phyloP scores from a whole-genome alignment of 768 basidiomycete genomes.

The Hydnum rufescens region DNA sequence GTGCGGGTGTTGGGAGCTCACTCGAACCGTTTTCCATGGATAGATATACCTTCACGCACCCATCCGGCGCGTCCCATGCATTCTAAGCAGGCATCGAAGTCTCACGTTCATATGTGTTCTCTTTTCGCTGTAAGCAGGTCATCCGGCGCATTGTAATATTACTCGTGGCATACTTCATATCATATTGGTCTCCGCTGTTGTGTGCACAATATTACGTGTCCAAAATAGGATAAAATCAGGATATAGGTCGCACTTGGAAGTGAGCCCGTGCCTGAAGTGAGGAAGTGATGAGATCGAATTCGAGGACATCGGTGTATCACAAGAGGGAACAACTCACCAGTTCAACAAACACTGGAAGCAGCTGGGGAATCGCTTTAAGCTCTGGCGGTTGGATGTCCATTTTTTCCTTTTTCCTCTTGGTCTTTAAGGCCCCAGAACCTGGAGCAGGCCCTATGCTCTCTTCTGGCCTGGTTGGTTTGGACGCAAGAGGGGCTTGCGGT shows the following conservation, averaged over 20 bases:
- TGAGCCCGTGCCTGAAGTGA: neutral
- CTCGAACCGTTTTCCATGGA: neutral
- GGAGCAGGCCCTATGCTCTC: neutral
- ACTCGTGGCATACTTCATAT: neutral
- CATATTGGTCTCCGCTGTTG: too few relatives aligned
- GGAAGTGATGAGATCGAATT: too few relatives aligned
- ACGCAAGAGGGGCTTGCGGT: too few relatives aligned
- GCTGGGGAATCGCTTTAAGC: conserved; percentile 51
- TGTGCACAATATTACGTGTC: too few relatives aligned
- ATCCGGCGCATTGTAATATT: neutral
- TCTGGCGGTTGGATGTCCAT: conserved; percentile 49
- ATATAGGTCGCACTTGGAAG: too few relatives aligned
- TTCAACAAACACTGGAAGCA: conserved; percentile 81
- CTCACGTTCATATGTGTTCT: neutral
- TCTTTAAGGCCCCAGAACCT: neutral
- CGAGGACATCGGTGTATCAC: too few relatives aligned
- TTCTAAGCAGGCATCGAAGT: neutral
- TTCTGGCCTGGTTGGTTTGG: too few relatives aligned
- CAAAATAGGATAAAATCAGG: too few relatives aligned
- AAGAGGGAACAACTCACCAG: conserved; percentile 35
- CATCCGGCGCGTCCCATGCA: conserved; percentile 4
- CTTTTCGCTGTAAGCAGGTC: neutral
- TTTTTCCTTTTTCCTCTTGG: conserved; percentile 23
- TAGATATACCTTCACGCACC: conserved; percentile 10
- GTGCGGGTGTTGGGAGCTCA: neutral